Evolutionary conservation across 1,139 yeast species (phyloP).

Genomic region (Eremothecium coryli): DNA sequence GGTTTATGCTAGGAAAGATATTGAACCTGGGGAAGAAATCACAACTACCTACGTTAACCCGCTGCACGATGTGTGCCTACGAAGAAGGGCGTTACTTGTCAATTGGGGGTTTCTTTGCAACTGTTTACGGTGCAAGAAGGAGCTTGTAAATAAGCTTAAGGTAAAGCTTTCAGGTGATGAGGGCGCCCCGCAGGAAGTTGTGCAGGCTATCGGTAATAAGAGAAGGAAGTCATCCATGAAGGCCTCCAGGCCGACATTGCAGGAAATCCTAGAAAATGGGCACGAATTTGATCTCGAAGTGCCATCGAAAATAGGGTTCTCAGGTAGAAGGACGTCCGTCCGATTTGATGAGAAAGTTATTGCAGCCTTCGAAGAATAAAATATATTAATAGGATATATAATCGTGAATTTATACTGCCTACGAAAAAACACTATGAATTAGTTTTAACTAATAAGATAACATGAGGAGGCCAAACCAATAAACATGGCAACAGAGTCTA

Average conservation of each 20-base stretch:
- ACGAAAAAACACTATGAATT: too few relatives aligned
- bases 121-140: conserved; percentile 58
- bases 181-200: too few relatives aligned
- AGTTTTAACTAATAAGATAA: too few relatives aligned
- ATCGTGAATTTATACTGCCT: too few relatives aligned
- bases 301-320: conserved; percentile 33
- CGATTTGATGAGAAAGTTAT: conserved; percentile 59
- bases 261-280: conserved; percentile 41
- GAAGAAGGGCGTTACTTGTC: conserved; percentile 60
- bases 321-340: conserved; percentile 56
- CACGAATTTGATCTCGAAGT: conserved; percentile 42
- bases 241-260: conserved; percentile 35
- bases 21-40: conserved; percentile 59
- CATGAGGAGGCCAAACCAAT: too few relatives aligned
- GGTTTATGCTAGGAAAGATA: conserved; percentile 50
- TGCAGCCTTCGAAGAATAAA: conserved; percentile 34
- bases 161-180: conserved; percentile 2
- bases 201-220: not conserved
- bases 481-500: too few relatives aligned
- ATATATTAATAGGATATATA: too few relatives aligned
- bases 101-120: conserved; percentile 78
- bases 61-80: conserved; percentile 47
- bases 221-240: conserved; percentile 30
- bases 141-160: conserved; percentile 25
- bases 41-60: conserved; percentile 67